Evolutionary conservation across 352 stramenopile genomes (phyloP), one percentile per base, ranked within the genome.

Genomic region (Nothophytophthora sp.): DNA sequence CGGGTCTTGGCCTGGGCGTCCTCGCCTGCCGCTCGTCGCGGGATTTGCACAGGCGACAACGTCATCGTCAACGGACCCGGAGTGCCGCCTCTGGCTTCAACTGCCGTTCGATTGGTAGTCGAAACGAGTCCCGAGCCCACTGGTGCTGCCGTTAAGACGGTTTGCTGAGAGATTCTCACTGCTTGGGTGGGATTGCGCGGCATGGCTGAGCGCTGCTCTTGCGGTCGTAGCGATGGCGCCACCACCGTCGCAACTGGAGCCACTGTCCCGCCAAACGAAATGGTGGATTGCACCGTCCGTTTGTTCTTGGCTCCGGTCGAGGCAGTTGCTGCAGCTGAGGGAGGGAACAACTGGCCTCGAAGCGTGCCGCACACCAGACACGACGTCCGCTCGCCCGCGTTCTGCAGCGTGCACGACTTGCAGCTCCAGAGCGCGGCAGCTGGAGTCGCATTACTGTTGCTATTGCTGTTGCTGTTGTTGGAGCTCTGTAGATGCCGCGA

Each of bases 351-450:
- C n/a, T 69, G 67, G 9, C 74, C 67, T 16, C 66, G 63, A 12
- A 69, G 69, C 30, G 82, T 88, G 22, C 30, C 33, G 47, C 82
- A 92, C 28, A 90, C 73, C 7, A 53, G 52, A 50, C 82, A 92
- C 1, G 57, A 43, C 15, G 35, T 16, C 11, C 63, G 60, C 4
- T 57, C 27, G 30, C 61, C 41, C 11, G 61, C 59, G 47, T 92
- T 92, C 28, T 67, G 44, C 22, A 90, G 58, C 30, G 82, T 92
- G 54, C 82, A 92, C 22, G 75, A 87, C 27, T 55, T 63, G 51
- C 79, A 90, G 36, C 37, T 73, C 63, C 64, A 76, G 2, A 25
- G 32, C 24, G 45, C 30, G 44, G 27, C 5, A n/a, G 32, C 29
- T 5, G 16, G 9, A 23, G 7, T 6, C 16, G 24, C 18, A 19